A percentile compares a stretch with the other conserved stretches of the same genome.
These are phyloP conservation scores for Capsella bursapastoris DNA, from an alignment of 345 rosid genomes.

Conservation along the genomic window DNA sequence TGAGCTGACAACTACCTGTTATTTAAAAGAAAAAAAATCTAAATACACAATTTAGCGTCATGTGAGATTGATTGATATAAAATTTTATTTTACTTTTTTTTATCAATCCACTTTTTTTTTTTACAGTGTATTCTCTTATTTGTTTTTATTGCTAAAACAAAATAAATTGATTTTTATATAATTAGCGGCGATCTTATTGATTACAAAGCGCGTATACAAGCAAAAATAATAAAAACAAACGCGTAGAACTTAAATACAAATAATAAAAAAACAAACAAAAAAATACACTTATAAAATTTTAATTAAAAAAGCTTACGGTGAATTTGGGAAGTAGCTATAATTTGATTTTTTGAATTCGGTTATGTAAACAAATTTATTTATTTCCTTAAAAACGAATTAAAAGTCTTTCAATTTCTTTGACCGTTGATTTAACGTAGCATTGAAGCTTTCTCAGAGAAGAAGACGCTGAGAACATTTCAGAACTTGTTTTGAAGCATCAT, in stretches of 20 bases:
- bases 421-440: slow-evolving; percentile 45
- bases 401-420: slow-evolving; percentile 38
- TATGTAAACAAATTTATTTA: not conserved
- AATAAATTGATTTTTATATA: too few relatives aligned
- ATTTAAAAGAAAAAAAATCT: not conserved
- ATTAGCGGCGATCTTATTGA: too few relatives aligned
- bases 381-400: slow-evolving; percentile 27
- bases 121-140: too few relatives aligned
- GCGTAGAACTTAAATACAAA: too few relatives aligned
- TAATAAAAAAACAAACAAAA: too few relatives aligned
- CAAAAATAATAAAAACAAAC: too few relatives aligned
- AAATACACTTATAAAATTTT: too few relatives aligned
- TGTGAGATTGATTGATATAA: not conserved
- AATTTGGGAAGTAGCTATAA: slow-evolving; percentile 6
- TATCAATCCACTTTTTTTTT: too few relatives aligned
- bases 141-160: too few relatives aligned
- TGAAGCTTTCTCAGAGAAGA: slow-evolving; percentile 28
- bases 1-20: slow-evolving; percentile 10
- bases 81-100: too few relatives aligned
- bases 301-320: not conserved
- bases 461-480: not conserved
- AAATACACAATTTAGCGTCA: not conserved
- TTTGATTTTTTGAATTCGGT: slow-evolving; percentile 6
- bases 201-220: too few relatives aligned
- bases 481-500: not conserved